These are phyloP conservation scores for Sarocladiaceae sp. DNA, from an alignment of 2,329 filamentous ascomycete species.

Conservation along the genomic window DNA sequence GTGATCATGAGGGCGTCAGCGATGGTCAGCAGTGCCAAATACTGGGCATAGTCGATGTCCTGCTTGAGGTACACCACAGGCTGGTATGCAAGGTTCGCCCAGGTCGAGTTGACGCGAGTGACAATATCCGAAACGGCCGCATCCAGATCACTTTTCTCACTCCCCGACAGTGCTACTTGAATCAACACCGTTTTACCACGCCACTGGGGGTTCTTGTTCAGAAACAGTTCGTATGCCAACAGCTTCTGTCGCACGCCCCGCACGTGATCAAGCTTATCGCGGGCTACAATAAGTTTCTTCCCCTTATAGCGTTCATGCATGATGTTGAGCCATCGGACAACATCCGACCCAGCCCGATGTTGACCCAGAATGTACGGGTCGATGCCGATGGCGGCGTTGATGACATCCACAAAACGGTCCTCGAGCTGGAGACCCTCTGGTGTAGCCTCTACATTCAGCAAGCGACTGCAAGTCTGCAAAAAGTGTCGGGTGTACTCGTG, in stretches of 20 bases:
- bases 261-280: conserved; percentile 90
- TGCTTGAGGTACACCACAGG: conserved; percentile 92
- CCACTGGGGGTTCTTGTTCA: conserved; percentile 91
- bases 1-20: conserved; percentile 93
- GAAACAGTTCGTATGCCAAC: conserved; percentile 83
- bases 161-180: conserved; percentile 86
- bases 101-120: conserved; percentile 84
- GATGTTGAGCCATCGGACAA: conserved; percentile 70
- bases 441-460: conserved; percentile 85
- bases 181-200: conserved; percentile 82
- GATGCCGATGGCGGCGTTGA: conserved; percentile 82
- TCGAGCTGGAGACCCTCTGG: conserved; percentile 84
- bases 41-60: conserved; percentile 88
- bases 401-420: conserved; percentile 86
- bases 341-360: conserved; percentile 65
- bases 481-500: conserved; percentile 92
- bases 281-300: conserved; percentile 85
- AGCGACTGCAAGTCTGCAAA: conserved; percentile 86
- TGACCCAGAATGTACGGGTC: conserved; percentile 70
- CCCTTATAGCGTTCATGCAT: conserved; percentile 79
- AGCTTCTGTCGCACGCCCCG: conserved; percentile 91
- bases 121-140: conserved; percentile 89
- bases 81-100: conserved; percentile 86
- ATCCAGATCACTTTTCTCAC: conserved; percentile 81
- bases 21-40: conserved; percentile 82